Percentiles rank a stretch among this genome's conserved stretches.
Evolutionary conservation across 75 land plant genomes (phyloP).

Genomic region (Pseudotsuga menziesii): DNA sequence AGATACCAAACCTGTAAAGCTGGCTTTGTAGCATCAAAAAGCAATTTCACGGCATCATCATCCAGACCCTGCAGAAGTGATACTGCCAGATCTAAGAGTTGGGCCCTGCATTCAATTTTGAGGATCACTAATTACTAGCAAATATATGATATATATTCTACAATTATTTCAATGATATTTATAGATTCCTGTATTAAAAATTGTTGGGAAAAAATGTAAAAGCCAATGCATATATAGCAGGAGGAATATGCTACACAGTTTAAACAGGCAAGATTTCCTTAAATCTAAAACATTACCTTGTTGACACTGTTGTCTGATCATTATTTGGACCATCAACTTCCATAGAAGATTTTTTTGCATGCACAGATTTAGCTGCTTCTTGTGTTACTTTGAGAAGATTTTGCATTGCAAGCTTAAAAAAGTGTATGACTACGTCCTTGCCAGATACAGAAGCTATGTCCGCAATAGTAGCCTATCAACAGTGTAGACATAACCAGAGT

Average conservation of each 20-base stretch:
- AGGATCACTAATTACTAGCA: neutral
- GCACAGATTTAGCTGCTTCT: constrained; percentile 31
- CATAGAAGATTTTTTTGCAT: constrained; percentile 36
- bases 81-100: constrained; percentile 63
- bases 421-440: constrained; percentile 41
- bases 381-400: constrained; percentile 68
- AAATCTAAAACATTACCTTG: constrained; percentile 24
- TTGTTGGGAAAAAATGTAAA: neutral
- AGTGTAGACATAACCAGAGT: neutral
- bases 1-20: constrained; percentile 52
- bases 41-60: constrained; percentile 43
- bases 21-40: constrained; percentile 59
- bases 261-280: neutral
- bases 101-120: constrained; percentile 32
- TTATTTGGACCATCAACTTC: constrained; percentile 44
- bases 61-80: constrained; percentile 72
- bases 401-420: constrained; percentile 52
- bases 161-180: neutral
- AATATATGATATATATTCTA: neutral
- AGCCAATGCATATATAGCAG: neutral
- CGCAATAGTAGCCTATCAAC: constrained; percentile 63
- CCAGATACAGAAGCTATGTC: constrained; percentile 79
- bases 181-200: neutral
- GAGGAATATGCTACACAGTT: neutral
- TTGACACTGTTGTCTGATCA: constrained; percentile 26